phyloP scores from a whole-genome alignment of 2,329 filamentous ascomycete genomes.

The Trichoderma sp. region DNA sequence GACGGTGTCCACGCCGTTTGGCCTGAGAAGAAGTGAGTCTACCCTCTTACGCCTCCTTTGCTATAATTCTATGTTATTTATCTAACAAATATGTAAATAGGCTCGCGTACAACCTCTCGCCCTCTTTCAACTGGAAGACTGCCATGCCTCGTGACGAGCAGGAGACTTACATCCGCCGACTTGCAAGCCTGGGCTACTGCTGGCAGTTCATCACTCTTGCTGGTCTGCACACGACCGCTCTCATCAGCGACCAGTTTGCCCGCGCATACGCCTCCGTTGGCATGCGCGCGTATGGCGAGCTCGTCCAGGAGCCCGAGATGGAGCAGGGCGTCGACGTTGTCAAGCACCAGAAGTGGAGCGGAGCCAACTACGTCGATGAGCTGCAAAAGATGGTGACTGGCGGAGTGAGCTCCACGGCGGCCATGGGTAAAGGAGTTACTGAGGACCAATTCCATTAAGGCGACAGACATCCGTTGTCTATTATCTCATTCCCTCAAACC shows the following conservation, averaged over 20 bases:
- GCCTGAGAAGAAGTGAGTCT: conserved; percentile 87
- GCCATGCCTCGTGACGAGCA: conserved; percentile 90
- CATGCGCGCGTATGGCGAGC: conserved; percentile 95
- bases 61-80: not conserved
- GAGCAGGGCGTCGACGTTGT: conserved; percentile 87
- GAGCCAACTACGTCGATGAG: conserved; percentile 92
- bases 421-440: conserved; percentile 97
- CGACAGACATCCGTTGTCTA: not conserved
- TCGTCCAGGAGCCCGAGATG: conserved; percentile 98
- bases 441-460: conserved; percentile 80
- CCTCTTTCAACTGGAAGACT: conserved; percentile 99
- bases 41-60: not conserved
- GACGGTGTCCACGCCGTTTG: conserved; percentile 89
- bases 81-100: conserved; percentile 42
- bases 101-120: conserved; percentile 96
- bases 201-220: conserved; percentile 99
- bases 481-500: not conserved
- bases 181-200: conserved; percentile 87
- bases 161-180: conserved; percentile 93
- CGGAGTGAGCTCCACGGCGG: conserved; percentile 84
- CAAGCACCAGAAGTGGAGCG: conserved; percentile 98
- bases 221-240: conserved; percentile 89
- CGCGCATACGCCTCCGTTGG: conserved; percentile 76
- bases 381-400: conserved; percentile 96
- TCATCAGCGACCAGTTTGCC: conserved; percentile 87